These are phyloP conservation scores for Neurospora intermedia DNA, from an alignment of 495 filamentous ascomycete species.

Conservation along the genomic window DNA sequence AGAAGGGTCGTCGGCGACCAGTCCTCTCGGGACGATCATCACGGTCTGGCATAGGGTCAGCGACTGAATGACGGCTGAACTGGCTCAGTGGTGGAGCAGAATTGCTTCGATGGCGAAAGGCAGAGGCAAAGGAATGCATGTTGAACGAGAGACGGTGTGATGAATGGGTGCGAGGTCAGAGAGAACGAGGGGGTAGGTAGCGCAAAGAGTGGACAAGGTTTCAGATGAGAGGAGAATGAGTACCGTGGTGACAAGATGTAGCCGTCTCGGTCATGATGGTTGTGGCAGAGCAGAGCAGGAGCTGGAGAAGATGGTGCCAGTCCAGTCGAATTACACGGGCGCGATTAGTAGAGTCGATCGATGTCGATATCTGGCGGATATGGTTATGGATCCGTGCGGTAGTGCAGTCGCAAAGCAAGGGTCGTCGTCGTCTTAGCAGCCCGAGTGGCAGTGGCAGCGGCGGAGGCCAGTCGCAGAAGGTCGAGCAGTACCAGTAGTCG, in stretches of 20 bases:
- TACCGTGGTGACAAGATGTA: slow-evolving; percentile 51
- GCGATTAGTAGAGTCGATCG: not conserved
- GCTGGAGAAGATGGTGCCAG: not conserved
- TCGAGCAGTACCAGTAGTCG: not conserved
- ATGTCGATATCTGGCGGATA: not conserved
- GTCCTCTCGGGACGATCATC: slow-evolving; percentile 24
- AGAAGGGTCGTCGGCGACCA: slow-evolving; percentile 71
- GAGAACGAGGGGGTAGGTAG: slow-evolving; percentile 1
- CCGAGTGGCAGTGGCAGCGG: not conserved
- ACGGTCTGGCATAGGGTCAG: slow-evolving; percentile 27
- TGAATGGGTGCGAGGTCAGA: not conserved
- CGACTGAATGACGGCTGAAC: slow-evolving; percentile 6
- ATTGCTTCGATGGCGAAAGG: slow-evolving; percentile 10
- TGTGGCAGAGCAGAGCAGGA: slow-evolving; percentile 1
- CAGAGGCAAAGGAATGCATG: slow-evolving; percentile 11
- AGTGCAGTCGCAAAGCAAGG: not conserved
- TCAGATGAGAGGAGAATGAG: slow-evolving; percentile 8
- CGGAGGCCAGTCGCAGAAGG: not conserved
- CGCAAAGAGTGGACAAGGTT: not conserved
- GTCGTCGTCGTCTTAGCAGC: not conserved
- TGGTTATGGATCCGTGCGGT: not conserved
- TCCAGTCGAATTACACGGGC: not conserved
- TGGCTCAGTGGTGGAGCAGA: slow-evolving; percentile 4
- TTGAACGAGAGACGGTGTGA: not conserved
- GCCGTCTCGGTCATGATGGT: slow-evolving; percentile 65